Evolutionary conservation across 2,329 filamentous ascomycete species (phyloP), one percentile per base, ranked within the genome.

Genomic region (Aspergillus viridinutans): DNA sequence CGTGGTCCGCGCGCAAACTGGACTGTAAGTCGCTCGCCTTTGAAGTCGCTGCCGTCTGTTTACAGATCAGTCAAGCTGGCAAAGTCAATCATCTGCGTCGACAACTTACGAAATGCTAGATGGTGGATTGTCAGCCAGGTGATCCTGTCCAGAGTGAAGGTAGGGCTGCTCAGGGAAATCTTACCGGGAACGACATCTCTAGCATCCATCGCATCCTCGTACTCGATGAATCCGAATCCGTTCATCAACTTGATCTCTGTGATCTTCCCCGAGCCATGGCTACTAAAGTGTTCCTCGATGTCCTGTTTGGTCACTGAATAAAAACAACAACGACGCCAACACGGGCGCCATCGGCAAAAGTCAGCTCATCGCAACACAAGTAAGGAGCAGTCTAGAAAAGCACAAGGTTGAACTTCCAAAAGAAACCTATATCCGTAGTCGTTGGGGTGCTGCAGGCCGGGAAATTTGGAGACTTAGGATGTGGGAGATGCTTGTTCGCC

Each of bases 231-330:
- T 75, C 94, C 94, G 74, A 99, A 99, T 72, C 94, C 94, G 75
- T 96, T 97, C 94, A 99, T 99, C 63, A 99, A 86, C 83, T 99
- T 99, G 81, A 99, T 93, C 81, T 99, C 94, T 67, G 90, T 94
- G 74, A 99, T 97, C 76, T 96, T 92, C 76, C 94, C 94, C 68
- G 92, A 93, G 74, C 93, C 94, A 86, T 97, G 92, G 72, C 87
- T 91, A 75, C 88, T 88, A 80, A 99, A 99, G 78, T 97, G 93
- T 70, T 87, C 86, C 80, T 97, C 92, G 75, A 99, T 89, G 76
- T 99, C 93, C 78, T 90, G 87, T 82, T 97, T 97, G 78, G 92
- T 97, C 80, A 90, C 92, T 95, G 80, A 74, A 74, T 71, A 74
- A 72, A 70, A 69, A 55, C 53, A 63, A 67, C 53, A 63, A 67